Conservation (phyloP, 495 filamentous ascomycete species). For the Penicillium maclennaniae region DNA sequence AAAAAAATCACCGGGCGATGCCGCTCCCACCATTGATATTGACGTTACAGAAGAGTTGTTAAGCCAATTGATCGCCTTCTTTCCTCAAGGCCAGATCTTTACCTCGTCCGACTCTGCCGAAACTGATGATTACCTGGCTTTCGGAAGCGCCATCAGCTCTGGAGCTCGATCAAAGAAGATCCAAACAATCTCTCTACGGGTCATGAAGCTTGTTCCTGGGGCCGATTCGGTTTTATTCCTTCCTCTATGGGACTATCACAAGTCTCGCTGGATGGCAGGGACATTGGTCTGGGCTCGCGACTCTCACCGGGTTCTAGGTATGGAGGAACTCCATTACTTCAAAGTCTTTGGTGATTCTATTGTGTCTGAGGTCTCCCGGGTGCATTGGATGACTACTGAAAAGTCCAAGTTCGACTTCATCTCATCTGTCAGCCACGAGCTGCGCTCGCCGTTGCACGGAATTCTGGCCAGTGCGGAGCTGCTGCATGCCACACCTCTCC, state of each 20-base stretch:
- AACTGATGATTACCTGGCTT: constrained; percentile 1
- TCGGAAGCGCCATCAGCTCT: neutral
- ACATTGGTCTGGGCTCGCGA: constrained; percentile 54
- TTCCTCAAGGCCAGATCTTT: constrained; percentile 30
- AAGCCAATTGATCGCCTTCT: constrained; percentile 23
- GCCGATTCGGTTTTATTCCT: constrained; percentile 54
- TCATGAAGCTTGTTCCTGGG: constrained; percentile 37
- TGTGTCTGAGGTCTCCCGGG: constrained; percentile 55
- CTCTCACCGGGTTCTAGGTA: constrained; percentile 34
- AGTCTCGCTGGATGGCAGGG: constrained; percentile 60
- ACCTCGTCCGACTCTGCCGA: constrained; percentile 5
- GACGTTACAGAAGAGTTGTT: constrained; percentile 19
- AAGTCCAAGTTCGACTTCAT: constrained; percentile 67
- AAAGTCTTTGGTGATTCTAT: constrained; percentile 58
- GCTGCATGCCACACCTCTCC: constrained; percentile 50
- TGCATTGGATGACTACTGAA: constrained; percentile 47
- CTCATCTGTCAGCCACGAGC: constrained; percentile 68
- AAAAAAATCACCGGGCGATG: neutral
- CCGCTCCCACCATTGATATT: neutral
- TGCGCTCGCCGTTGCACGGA: constrained; percentile 68
- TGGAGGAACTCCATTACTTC: constrained; percentile 51
- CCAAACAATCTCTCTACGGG: constrained; percentile 3
- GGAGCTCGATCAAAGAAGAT: neutral
- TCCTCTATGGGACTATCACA: constrained; percentile 59
- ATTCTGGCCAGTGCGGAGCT: constrained; percentile 64